Percentiles rank a stretch among this genome's conserved stretches.
These are phyloP conservation scores for Penicillium paneum DNA, from an alignment of 2,329 filamentous ascomycete species.

Conservation along the genomic window DNA sequence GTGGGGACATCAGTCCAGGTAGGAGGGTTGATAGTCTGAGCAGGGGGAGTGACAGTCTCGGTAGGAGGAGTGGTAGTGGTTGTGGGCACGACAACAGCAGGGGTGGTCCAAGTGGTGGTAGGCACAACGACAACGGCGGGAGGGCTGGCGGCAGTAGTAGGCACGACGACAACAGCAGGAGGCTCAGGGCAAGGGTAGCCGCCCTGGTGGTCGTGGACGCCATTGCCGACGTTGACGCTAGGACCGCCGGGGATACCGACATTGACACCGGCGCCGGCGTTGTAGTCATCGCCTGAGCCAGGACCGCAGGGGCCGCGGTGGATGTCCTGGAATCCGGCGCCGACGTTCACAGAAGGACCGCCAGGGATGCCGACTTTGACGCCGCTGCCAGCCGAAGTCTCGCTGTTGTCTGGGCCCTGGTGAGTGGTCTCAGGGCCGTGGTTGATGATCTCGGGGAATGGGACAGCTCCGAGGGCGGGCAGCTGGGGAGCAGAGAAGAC, in stretches of 20 bases:
- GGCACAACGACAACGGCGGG: background rate
- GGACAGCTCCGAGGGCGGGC: background rate
- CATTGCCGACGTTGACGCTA: slow-evolving; percentile 10
- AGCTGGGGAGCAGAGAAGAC: slow-evolving; percentile 31
- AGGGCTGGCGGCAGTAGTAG: background rate
- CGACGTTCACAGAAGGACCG: slow-evolving; percentile 24
- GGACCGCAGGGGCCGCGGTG: slow-evolving; percentile 21
- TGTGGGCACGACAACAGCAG: background rate
- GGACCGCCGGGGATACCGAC: slow-evolving; percentile 20
- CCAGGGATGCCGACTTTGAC: slow-evolving; percentile 25
- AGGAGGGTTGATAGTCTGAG: background rate
- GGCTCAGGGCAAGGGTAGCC: slow-evolving; percentile 19
- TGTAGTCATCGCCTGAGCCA: slow-evolving; percentile 6
- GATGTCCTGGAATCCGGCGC: slow-evolving; percentile 16
- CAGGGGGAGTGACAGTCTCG: background rate
- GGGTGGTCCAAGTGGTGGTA: background rate
- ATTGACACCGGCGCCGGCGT: slow-evolving; percentile 15
- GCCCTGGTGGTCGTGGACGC: slow-evolving; percentile 9
- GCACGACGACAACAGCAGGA: background rate
- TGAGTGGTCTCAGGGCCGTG: slow-evolving; percentile 9
- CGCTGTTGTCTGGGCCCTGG: slow-evolving; percentile 12
- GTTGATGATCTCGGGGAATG: slow-evolving; percentile 1
- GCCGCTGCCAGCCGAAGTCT: slow-evolving; percentile 19
- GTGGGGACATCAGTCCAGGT: background rate
- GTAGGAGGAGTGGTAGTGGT: background rate